Conservation (phyloP, 2,329 filamentous ascomycete genomes). For the Parasarocladium wereldwijsianum region DNA sequence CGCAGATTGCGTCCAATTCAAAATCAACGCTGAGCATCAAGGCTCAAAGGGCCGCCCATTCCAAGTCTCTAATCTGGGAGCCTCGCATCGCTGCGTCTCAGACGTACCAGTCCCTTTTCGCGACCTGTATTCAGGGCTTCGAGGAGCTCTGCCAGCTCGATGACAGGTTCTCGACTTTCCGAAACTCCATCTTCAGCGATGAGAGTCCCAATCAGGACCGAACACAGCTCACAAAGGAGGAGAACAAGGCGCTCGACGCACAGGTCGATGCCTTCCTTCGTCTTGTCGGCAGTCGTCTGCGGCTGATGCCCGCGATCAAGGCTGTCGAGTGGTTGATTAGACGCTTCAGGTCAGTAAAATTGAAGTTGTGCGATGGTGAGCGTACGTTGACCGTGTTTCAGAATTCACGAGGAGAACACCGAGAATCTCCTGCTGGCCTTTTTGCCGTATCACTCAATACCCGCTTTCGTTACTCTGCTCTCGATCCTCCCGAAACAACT, state of each 20-base stretch:
- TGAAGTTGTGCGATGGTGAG: slow-evolving; percentile 5
- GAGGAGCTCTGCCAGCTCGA: slow-evolving; percentile 85
- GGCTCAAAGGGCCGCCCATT: slow-evolving; percentile 81
- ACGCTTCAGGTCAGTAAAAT: slow-evolving; percentile 56
- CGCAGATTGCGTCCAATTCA: slow-evolving; percentile 78
- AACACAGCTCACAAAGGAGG: slow-evolving; percentile 62
- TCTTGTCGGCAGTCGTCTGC: slow-evolving; percentile 58
- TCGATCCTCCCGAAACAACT: slow-evolving; percentile 72
- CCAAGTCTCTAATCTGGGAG: slow-evolving; percentile 91
- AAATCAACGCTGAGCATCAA: slow-evolving; percentile 86
- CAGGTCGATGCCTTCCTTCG: slow-evolving; percentile 73
- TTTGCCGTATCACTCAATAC: slow-evolving; percentile 79
- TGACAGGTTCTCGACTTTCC: slow-evolving; percentile 59
- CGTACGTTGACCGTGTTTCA: slow-evolving; percentile 18
- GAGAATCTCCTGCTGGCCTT: slow-evolving; percentile 67
- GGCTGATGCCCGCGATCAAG: slow-evolving; percentile 79
- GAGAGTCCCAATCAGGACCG: slow-evolving; percentile 85
- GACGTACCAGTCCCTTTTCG: slow-evolving; percentile 78
- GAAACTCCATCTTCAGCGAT: slow-evolving; percentile 74
- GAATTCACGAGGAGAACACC: slow-evolving; percentile 86
- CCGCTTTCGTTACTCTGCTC: slow-evolving; percentile 71
- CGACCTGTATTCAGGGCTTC: slow-evolving; percentile 78
- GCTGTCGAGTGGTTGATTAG: slow-evolving; percentile 90
- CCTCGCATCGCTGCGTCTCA: slow-evolving; percentile 71
- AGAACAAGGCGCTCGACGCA: slow-evolving; percentile 70